Conservation (phyloP, 768 basidiomycete genomes). For the Ramaria sp. region DNA sequence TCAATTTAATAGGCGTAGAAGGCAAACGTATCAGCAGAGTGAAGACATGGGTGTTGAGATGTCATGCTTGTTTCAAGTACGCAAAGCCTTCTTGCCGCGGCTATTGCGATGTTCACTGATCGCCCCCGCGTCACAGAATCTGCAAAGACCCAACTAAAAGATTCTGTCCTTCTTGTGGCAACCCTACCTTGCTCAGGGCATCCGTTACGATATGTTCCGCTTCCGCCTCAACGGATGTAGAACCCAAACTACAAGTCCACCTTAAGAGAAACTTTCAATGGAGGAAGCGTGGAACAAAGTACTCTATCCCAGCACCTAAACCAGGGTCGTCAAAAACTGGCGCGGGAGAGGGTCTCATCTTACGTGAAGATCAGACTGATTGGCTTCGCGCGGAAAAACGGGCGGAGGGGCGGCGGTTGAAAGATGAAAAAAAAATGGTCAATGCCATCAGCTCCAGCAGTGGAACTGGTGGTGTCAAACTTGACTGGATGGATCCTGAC, state of each 20-base stretch:
- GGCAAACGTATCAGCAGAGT: conserved; percentile 86
- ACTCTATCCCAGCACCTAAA: conserved; percentile 85
- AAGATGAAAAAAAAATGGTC: conserved; percentile 69
- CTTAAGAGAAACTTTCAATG: conserved; percentile 96
- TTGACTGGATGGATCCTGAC: conserved; percentile 93
- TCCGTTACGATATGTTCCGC: conserved; percentile 79
- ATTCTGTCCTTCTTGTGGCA: conserved; percentile 97
- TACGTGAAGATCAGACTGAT: conserved; percentile 88
- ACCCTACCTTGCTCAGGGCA: conserved; percentile 79
- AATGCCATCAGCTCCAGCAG: conserved; percentile 40
- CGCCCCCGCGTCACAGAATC: conserved; percentile 40
- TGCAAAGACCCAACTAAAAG: conserved; percentile 92
- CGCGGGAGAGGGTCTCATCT: conserved; percentile 69
- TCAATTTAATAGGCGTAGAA: conserved; percentile 81
- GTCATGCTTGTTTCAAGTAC: conserved; percentile 99
- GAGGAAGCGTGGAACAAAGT: conserved; percentile 81
- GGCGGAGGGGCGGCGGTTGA: conserved; percentile 59
- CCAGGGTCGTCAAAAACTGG: conserved; percentile 80
- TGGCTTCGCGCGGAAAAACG: conserved; percentile 76
- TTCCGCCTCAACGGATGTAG: conserved; percentile 38
- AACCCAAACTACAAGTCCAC: conserved; percentile 75
- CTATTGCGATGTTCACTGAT: not conserved
- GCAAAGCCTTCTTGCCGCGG: conserved; percentile 21
- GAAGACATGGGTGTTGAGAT: conserved; percentile 92
- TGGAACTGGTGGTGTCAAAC: conserved; percentile 37